phyloP scores from a whole-genome alignment of 2,329 filamentous ascomycete species.

The Alternaria arbusti region DNA sequence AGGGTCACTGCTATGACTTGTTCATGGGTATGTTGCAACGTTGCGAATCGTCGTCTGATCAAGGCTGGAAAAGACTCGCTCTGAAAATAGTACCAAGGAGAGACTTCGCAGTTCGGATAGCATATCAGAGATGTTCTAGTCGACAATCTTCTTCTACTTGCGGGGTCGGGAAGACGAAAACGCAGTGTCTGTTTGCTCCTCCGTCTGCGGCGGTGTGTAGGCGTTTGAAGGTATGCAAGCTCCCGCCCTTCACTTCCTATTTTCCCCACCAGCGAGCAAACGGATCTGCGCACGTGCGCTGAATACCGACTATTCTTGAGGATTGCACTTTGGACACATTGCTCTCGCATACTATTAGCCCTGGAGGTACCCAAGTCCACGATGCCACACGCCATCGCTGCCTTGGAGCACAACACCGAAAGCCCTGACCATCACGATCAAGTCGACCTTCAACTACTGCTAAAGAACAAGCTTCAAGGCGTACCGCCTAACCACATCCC shows the following conservation, averaged over 20 bases:
- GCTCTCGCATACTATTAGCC: background rate
- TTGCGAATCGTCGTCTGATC: background rate
- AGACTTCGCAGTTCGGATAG: background rate
- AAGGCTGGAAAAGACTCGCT: background rate
- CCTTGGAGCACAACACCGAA: background rate
- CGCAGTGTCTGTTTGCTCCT: background rate
- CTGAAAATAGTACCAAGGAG: background rate
- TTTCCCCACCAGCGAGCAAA: background rate
- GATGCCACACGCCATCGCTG: background rate
- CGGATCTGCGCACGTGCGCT: background rate
- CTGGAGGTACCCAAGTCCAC: background rate
- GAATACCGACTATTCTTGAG: background rate
- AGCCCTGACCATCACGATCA: background rate
- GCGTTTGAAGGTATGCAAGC: background rate
- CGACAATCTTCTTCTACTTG: background rate
- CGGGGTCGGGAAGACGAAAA: background rate
- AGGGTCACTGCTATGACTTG: background rate
- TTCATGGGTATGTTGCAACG: background rate
- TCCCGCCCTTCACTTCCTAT: background rate
- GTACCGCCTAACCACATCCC: slow-evolving; percentile 18
- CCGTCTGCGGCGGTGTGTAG: background rate
- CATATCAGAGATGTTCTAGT: background rate
- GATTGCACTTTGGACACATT: background rate
- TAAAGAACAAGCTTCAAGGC: slow-evolving; percentile 16
- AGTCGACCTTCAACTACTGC: background rate